phyloP scores from a whole-genome alignment of 1,284 basidiomycete genomes.

The Porodaedalea pini region DNA sequence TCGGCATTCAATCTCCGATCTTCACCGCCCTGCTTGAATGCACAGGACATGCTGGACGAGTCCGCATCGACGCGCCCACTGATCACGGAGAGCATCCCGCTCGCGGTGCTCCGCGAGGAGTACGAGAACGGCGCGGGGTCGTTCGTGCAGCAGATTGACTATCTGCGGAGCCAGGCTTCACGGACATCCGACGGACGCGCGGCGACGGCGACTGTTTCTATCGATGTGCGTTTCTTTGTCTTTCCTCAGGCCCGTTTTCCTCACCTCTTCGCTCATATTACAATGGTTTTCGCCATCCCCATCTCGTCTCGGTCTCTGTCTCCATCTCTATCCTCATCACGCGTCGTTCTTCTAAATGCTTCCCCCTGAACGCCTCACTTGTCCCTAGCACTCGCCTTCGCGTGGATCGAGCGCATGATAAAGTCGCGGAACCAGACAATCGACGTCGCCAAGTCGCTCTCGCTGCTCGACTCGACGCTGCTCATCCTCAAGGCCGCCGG shows the following conservation, averaged over 20 bases:
- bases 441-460: constrained; percentile 51
- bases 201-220: constrained; percentile 58
- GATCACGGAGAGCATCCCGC: constrained; percentile 46
- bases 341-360: too few relatives aligned
- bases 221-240: constrained; percentile 38
- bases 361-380: too few relatives aligned
- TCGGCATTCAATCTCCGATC: background rate
- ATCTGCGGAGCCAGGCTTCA: constrained; percentile 54
- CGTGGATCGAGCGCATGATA: constrained; percentile 51
- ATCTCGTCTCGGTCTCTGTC: constrained; percentile 15
- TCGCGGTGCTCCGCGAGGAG: constrained; percentile 54
- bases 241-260: background rate
- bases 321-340: constrained; percentile 19
- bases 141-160: constrained; percentile 69
- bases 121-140: constrained; percentile 56
- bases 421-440: constrained; percentile 39
- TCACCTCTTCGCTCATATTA: background rate
- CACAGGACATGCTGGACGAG: constrained; percentile 47
- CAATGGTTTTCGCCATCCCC: background rate
- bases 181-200: constrained; percentile 60
- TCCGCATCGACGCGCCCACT: constrained; percentile 48
- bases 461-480: constrained; percentile 50
- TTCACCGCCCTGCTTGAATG: background rate
- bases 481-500: constrained; percentile 55
- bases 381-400: constrained; percentile 56